A percentile compares a stretch with the other conserved stretches of the same genome.
Conservation (phyloP, 768 basidiomycete species). For the Leccinum rimulosum region DNA sequence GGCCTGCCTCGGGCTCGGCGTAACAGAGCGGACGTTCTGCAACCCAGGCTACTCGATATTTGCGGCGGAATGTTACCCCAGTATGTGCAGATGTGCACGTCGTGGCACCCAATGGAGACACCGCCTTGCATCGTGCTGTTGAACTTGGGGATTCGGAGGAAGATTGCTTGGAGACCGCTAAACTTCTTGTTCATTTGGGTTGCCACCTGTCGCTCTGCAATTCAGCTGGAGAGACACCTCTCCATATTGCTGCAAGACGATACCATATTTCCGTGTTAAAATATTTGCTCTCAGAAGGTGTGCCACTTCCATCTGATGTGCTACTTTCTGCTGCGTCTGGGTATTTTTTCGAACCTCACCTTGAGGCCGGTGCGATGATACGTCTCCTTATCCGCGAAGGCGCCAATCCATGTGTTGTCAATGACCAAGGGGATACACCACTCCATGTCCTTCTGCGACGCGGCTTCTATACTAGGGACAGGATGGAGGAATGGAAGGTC, state of each 20-base stretch:
- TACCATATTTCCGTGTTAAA: not conserved
- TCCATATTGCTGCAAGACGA: not conserved
- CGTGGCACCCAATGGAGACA: not conserved
- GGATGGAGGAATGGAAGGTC: not conserved
- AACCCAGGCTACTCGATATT: too few relatives aligned
- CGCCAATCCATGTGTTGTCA: too few relatives aligned
- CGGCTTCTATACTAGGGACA: too few relatives aligned
- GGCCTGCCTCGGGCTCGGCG: too few relatives aligned
- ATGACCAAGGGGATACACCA: too few relatives aligned
- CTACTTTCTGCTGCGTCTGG: not conserved
- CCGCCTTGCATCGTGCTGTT: not conserved
- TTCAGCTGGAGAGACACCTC: not conserved
- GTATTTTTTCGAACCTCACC: fast-evolving
- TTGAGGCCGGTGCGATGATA: not conserved
- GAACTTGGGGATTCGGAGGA: not conserved
- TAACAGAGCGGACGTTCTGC: too few relatives aligned
- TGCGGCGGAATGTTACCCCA: too few relatives aligned
- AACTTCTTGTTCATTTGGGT: not conserved
- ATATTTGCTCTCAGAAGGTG: not conserved
- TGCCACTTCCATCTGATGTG: not conserved
- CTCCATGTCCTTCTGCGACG: too few relatives aligned
- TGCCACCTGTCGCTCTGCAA: not conserved
- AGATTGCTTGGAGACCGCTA: not conserved
- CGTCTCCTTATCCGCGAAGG: too few relatives aligned
- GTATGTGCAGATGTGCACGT: not conserved